phyloP scores from a whole-genome alignment of 148 eudicot genomes.

The Heliamphora exappendiculata region DNA sequence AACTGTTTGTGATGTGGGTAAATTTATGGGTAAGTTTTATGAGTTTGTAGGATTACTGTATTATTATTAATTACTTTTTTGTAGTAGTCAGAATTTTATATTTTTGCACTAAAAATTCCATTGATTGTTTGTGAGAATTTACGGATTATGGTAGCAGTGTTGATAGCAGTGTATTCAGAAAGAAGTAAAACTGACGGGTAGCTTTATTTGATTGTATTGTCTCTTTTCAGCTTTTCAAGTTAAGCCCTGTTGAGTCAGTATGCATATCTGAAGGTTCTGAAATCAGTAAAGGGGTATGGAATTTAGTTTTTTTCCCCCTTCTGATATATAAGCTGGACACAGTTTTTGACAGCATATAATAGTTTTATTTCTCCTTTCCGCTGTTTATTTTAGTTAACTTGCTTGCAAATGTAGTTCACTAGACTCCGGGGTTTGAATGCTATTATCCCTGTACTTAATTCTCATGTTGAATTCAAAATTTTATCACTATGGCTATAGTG shows the following conservation, averaged over 20 bases:
- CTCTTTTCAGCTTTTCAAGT: constrained; percentile 45
- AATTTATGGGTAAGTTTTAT: too few species aligned
- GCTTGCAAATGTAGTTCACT: background rate
- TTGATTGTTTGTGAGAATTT: background rate
- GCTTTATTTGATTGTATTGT: constrained; percentile 6
- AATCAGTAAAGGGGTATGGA: constrained; percentile 44
- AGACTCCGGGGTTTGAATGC: background rate
- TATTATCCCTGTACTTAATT: background rate
- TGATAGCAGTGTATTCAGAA: background rate
- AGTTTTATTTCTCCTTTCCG: background rate
- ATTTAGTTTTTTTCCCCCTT: too few species aligned
- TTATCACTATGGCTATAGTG: background rate
- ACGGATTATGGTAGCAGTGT: too few species aligned
- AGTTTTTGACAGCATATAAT: background rate
- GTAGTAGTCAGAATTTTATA: too few species aligned
- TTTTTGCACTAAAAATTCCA: background rate
- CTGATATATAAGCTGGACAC: background rate
- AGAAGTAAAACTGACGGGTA: background rate
- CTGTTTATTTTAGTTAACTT: background rate
- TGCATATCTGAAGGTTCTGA: constrained; percentile 51
- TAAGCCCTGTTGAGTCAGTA: constrained; percentile 40
- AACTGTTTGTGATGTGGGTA: too few species aligned
- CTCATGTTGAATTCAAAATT: background rate
- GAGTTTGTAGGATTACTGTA: too few species aligned
- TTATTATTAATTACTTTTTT: background rate